Evolutionary conservation across 225 moss, liverwort and hornwort species (phyloP).

Genomic region (Bryoerythrophyllum caledonicum): DNA sequence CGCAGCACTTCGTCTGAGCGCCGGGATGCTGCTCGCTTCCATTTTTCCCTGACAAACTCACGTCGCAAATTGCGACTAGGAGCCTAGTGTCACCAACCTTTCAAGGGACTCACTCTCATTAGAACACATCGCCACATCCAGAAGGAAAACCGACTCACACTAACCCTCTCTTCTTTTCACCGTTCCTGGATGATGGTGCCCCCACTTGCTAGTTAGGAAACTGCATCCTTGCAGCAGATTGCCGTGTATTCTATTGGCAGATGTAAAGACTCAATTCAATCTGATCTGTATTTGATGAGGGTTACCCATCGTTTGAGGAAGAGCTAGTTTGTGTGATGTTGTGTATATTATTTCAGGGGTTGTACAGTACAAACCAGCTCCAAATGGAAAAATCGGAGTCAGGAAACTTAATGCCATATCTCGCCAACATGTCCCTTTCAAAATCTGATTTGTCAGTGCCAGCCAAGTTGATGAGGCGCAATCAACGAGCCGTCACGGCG

Average conservation of each 20-base stretch:
- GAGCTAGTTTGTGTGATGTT: no score
- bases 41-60: slow-evolving; percentile 13
- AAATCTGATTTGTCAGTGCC: neutral
- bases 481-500: no score
- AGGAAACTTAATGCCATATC: neutral
- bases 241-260: slow-evolving; percentile 32
- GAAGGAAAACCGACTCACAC: slow-evolving; percentile 38
- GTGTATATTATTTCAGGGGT: no score
- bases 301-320: neutral
- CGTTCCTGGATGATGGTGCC: slow-evolving; percentile 46
- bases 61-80: slow-evolving; percentile 42
- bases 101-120: slow-evolving; percentile 18
- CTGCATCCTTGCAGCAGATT: slow-evolving; percentile 27
- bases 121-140: slow-evolving; percentile 40
- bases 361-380: neutral
- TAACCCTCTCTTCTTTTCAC: neutral
- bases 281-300: slow-evolving; percentile 2
- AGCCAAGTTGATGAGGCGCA: neutral
- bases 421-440: neutral
- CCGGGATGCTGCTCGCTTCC: neutral
- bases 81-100: slow-evolving; percentile 9
- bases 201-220: slow-evolving; percentile 18
- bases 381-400: neutral
- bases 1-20: slow-evolving; percentile 77
- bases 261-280: slow-evolving; percentile 22